phyloP scores from a whole-genome alignment of 169 alveolate species.

The Eimeria brunetti region DNA sequence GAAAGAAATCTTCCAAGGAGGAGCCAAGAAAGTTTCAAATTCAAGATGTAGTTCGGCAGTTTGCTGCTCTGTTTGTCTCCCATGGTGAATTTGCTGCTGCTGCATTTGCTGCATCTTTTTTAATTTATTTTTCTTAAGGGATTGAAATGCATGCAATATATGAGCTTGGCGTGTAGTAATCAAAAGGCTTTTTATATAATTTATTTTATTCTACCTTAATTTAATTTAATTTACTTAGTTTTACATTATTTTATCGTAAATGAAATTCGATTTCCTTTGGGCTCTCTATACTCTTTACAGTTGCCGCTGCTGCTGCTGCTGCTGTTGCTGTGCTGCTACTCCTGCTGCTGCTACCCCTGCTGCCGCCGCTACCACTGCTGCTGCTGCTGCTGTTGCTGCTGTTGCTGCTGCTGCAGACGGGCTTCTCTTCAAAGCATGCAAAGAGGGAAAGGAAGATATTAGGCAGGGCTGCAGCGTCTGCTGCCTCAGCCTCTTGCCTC shows the following conservation, averaged over 20 bases:
- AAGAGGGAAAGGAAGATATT: background rate
- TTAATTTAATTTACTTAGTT: too few relatives aligned
- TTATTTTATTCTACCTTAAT: too few relatives aligned
- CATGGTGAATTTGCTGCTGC: background rate
- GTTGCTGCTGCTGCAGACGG: constrained; percentile 16
- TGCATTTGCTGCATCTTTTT: too few relatives aligned
- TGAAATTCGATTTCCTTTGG: too few relatives aligned
- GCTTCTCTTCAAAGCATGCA: background rate
- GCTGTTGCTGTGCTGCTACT: background rate
- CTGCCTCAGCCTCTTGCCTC: constrained; percentile 11
- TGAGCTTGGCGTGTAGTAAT: too few relatives aligned
- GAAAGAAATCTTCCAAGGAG: background rate
- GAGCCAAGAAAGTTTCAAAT: background rate
- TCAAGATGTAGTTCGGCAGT: background rate
- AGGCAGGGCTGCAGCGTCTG: constrained; percentile 7
- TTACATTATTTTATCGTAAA: too few relatives aligned
- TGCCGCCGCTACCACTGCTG: background rate
- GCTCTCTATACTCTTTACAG: too few relatives aligned
- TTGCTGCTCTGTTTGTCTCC: background rate
- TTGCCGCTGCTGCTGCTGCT: too few relatives aligned
- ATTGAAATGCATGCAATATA: too few relatives aligned
- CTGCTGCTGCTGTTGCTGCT: too few relatives aligned
- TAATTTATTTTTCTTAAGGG: background rate
- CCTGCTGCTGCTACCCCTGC: background rate
- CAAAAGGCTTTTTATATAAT: too few relatives aligned